A percentile compares a stretch with the other conserved stretches of the same genome.
phyloP scores from a whole-genome alignment of 805 yeast genomes.

The Nakazawaea siamensis region DNA sequence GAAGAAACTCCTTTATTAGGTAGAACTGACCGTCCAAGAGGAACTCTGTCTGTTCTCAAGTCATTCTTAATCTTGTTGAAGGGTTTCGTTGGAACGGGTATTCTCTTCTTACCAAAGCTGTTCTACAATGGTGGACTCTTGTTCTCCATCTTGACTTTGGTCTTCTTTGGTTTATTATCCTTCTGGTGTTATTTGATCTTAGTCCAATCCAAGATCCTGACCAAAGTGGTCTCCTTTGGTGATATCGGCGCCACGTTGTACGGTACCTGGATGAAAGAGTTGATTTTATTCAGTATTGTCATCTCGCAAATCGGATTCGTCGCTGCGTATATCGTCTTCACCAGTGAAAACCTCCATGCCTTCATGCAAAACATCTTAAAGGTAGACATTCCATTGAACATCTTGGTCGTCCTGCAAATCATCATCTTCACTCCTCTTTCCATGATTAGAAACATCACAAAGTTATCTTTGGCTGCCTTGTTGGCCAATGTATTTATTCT shows the following conservation, averaged over 20 bases:
- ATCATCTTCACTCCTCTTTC: conserved; percentile 59
- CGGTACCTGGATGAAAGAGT: conserved; percentile 56
- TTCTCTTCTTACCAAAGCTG: conserved; percentile 60
- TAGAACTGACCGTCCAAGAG: conserved; percentile 24
- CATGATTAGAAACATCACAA: conserved; percentile 68
- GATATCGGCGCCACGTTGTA: conserved; percentile 61
- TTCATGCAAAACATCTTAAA: conserved; percentile 46
- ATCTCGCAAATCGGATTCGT: conserved; percentile 74
- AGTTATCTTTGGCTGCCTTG: conserved; percentile 62
- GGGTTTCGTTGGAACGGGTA: conserved; percentile 75
- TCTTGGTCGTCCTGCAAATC: conserved; percentile 47
- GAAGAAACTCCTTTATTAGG: conserved; percentile 28
- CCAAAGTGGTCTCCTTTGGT: conserved; percentile 68
- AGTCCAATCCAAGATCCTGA: conserved; percentile 46
- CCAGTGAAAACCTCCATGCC: conserved; percentile 64
- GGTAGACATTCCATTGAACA: conserved; percentile 28
- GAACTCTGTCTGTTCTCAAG: conserved; percentile 66
- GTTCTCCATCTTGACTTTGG: conserved; percentile 44
- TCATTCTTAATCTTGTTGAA: conserved; percentile 66
- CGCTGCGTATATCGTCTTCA: conserved; percentile 74
- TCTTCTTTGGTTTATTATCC: conserved; percentile 60
- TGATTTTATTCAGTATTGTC: conserved; percentile 57
- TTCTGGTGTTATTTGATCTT: conserved; percentile 72
- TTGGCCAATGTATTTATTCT: conserved; percentile 65
- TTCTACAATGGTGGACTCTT: conserved; percentile 65